Evolutionary conservation across 306 rosid species (phyloP).

Genomic region (Dryas alaskensis): DNA sequence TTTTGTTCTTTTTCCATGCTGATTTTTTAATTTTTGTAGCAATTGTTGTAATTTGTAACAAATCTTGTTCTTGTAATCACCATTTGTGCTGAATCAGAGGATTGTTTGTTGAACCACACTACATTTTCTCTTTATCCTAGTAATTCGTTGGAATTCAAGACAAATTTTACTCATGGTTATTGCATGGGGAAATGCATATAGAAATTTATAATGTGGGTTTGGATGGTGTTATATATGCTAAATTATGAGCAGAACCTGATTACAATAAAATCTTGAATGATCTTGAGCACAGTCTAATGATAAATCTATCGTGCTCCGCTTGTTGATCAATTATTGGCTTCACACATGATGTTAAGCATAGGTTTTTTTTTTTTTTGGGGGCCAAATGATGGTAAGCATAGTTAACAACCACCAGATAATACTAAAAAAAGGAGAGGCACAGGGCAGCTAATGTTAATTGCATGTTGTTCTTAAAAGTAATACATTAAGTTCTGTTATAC

Average conservation of each 20-base stretch:
- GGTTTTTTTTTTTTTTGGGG: too few relatives aligned
- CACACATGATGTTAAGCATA: too few relatives aligned
- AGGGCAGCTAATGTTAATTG: background rate
- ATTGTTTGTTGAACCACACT: background rate
- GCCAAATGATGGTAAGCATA: too few relatives aligned
- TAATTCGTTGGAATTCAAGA: background rate
- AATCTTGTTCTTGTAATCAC: slow-evolving; percentile 2
- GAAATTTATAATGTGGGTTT: too few relatives aligned
- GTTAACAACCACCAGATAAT: background rate
- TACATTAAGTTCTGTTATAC: background rate
- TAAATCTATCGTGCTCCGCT: background rate
- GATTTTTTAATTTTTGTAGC: background rate
- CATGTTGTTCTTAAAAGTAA: background rate
- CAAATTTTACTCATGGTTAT: too few relatives aligned
- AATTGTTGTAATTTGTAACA: slow-evolving; percentile 13
- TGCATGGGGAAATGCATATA: too few relatives aligned
- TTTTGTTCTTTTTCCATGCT: background rate
- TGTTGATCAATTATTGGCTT: background rate
- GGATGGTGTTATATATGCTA: too few relatives aligned
- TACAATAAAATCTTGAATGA: too few relatives aligned
- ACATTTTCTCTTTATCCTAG: background rate
- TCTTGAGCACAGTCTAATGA: background rate
- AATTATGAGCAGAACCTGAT: too few relatives aligned
- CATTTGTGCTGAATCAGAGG: slow-evolving; percentile 21
- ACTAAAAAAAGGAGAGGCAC: background rate